These are phyloP conservation scores for Danielozyma ontarioensis DNA, from an alignment of 805 yeast genomes.

Conservation along the genomic window DNA sequence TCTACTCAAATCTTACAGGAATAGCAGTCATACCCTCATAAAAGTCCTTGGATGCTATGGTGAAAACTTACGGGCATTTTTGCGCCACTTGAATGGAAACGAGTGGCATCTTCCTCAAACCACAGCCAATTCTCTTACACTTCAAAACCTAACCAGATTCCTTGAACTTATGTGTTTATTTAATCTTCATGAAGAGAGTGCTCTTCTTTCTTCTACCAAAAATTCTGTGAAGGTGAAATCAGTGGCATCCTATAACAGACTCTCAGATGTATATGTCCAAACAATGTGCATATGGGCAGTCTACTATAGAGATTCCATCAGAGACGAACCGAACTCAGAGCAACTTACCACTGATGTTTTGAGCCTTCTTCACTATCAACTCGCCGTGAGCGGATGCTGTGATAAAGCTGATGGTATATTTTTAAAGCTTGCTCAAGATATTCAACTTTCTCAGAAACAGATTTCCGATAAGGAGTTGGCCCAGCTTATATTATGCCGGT, in stretches of 20 bases:
- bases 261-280: constrained; percentile 43
- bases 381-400: constrained; percentile 70
- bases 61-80: constrained; percentile 39
- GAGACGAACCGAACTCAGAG: constrained; percentile 3
- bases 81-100: constrained; percentile 16
- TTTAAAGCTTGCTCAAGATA: constrained; percentile 52
- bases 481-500: constrained; percentile 75
- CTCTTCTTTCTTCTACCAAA: constrained; percentile 29
- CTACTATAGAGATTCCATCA: constrained; percentile 23
- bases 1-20: constrained; percentile 6
- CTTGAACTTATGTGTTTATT: constrained; percentile 45
- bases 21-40: constrained; percentile 26
- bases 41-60: constrained; percentile 51
- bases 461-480: constrained; percentile 61
- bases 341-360: constrained; percentile 41
- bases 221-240: constrained; percentile 42
- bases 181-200: constrained; percentile 49
- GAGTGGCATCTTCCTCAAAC: constrained; percentile 27
- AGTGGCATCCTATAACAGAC: constrained; percentile 33
- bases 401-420: constrained; percentile 58
- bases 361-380: constrained; percentile 61
- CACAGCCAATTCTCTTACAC: constrained; percentile 1
- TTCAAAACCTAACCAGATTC: constrained; percentile 20
- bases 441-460: constrained; percentile 33
- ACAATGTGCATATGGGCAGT: constrained; percentile 32